phyloP scores from a whole-genome alignment of 345 rosid genomes.

The Eucalyptus curtisii region DNA sequence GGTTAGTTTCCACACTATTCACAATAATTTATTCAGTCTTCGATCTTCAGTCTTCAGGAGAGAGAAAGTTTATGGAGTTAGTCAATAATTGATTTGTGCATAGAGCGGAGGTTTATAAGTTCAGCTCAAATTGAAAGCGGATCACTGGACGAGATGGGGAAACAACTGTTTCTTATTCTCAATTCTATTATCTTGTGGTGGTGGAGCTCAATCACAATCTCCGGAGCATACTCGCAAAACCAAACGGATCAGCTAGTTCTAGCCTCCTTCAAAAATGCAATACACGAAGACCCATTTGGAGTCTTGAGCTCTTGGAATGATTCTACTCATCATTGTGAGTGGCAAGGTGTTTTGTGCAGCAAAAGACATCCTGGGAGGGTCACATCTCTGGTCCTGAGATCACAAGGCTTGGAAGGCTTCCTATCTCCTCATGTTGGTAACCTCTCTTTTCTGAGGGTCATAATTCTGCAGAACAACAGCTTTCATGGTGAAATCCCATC shows the following conservation, averaged over 20 bases:
- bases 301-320: no score
- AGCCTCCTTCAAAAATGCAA: rapidly evolving
- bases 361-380: no score
- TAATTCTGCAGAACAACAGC: rapidly evolving
- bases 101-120: not conserved
- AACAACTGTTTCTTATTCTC: rapidly evolving
- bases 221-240: rapidly evolving
- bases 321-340: no score
- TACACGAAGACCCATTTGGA: rapidly evolving
- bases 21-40: no score
- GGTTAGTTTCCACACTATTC: no score
- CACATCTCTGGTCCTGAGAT: rapidly evolving
- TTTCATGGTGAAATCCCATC: rapidly evolving
- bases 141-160: rapidly evolving
- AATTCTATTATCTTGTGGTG: not conserved
- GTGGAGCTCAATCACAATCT: no score
- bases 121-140: not conserved
- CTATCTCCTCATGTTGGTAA: rapidly evolving
- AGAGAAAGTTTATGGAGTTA: no score
- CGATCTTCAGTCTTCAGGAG: no score
- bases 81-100: no score
- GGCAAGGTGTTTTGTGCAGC: no score
- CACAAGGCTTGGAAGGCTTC: rapidly evolving
- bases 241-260: rapidly evolving
- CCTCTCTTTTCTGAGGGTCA: rapidly evolving